Conservation (phyloP, 2,329 filamentous ascomycete species). For the Cytospora piceae region DNA sequence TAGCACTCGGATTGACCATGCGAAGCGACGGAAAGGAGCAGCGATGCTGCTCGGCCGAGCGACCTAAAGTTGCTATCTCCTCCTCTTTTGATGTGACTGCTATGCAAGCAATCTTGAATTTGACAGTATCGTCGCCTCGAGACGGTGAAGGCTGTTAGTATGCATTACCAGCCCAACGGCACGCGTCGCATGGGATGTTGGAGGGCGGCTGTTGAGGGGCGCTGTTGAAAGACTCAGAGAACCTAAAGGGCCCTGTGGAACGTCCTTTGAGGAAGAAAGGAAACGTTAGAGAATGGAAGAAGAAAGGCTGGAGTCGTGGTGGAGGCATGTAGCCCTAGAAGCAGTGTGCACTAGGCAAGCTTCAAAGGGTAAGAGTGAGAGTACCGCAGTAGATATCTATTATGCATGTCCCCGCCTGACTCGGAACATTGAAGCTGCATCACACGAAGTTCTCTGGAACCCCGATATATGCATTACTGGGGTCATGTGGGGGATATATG, state of each 20-base stretch:
- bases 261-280: neutral
- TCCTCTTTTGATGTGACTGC: neutral
- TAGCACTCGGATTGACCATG: slow-evolving; percentile 6
- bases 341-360: slow-evolving; percentile 1
- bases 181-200: slow-evolving; percentile 1
- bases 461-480: neutral
- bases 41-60: slow-evolving; percentile 13
- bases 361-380: neutral
- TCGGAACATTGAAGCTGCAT: neutral
- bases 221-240: neutral
- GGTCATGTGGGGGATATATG: neutral
- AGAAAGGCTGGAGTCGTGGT: neutral
- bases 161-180: slow-evolving; percentile 10
- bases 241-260: neutral
- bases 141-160: slow-evolving; percentile 14
- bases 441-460: neutral
- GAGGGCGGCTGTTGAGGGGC: neutral
- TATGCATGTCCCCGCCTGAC: neutral
- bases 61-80: neutral
- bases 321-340: slow-evolving; percentile 3
- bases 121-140: slow-evolving; percentile 11
- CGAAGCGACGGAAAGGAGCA: slow-evolving; percentile 15
- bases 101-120: neutral
- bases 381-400: neutral
- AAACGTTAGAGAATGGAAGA: neutral